Evolutionary conservation across 257 asterid species (phyloP).

Genomic region (Jacaranda copaia): DNA sequence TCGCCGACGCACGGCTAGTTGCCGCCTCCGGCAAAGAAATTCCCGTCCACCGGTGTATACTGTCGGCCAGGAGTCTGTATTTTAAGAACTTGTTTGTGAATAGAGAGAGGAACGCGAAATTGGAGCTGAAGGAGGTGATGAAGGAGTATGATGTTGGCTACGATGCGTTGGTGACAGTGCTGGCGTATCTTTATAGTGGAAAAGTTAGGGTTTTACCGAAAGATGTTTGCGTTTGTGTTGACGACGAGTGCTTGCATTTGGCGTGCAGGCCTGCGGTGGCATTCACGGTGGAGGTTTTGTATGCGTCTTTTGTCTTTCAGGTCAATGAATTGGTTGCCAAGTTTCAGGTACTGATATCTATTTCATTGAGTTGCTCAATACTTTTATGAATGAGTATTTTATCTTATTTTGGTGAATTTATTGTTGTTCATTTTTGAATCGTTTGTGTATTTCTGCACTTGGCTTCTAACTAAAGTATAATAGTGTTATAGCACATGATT

Average conservation of each 20-base stretch:
- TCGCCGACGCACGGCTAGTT: conserved; percentile 77
- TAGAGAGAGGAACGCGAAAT: conserved; percentile 48
- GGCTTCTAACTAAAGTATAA: not conserved
- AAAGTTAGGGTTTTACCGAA: conserved; percentile 64
- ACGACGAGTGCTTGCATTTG: conserved; percentile 81
- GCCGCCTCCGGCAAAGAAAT: conserved; percentile 66
- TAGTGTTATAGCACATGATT: not conserved
- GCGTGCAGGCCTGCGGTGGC: conserved; percentile 84
- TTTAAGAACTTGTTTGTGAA: conserved; percentile 60
- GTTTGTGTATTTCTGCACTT: conserved; percentile 4
- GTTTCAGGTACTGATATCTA: conserved; percentile 68
- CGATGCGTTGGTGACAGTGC: conserved; percentile 71
- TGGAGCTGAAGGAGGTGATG: conserved; percentile 75
- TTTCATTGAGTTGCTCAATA: conserved; percentile 5
- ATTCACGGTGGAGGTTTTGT: conserved; percentile 75
- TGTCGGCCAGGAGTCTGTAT: conserved; percentile 78
- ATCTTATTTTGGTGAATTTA: not conserved
- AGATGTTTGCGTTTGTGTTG: conserved; percentile 78
- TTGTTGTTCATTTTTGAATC: not conserved
- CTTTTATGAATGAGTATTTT: not conserved
- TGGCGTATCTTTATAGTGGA: conserved; percentile 79
- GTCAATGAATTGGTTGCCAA: conserved; percentile 61
- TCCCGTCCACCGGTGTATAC: conserved; percentile 83
- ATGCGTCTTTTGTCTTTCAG: conserved; percentile 74
- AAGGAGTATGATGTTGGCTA: conserved; percentile 74